Base-by-base conservation (phyloP, 208 protist genomes). In the Acanthamoeba culbertsoni region DNA sequence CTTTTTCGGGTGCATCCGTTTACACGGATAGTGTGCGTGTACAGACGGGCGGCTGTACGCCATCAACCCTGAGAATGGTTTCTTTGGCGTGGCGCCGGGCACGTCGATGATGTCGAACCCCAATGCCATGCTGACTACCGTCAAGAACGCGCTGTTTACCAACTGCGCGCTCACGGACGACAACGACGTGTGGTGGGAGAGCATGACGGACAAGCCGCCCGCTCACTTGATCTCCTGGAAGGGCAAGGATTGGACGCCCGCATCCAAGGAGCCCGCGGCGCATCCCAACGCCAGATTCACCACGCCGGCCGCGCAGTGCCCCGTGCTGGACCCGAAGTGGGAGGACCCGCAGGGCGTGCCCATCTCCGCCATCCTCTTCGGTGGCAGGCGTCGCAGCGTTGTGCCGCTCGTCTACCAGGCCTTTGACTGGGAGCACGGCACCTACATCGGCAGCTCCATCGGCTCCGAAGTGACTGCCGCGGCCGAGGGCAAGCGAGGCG, bases 11-110 rank as follows among this genome's bases (percentile, higher is more conserved):
- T 5, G 14, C 23, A 26, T 3, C 16, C 28, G 53, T 3, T 26
- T 3, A 26, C 12, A 8, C 59, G 28, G 28, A 26, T 68, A 6
- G 4, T 62, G 23, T 31, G 23, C 20, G 18, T 40, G 35, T 2
- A 3, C 77, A 14, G 93, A 97, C 16, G 96, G 95, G 45, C 48
- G 93, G 33, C 88, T 98, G 8, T 93, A 90, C 37, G 97, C 96
- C 20, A 97, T 98, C 82, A 98, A 98, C 77, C 97, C 97, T 45
- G 97, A 98, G 84, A 88, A 71, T 42, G 97, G 97, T 28, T 98
- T 98, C 96, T 98, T 98, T 95, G 97, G 97, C 86, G 97, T 98
- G 1, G 97, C 97, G 18, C 97, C 97, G 37, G 97, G 97, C 42
- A 98, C 97, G 0, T 95, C 93, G 1, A 31, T 65, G 10, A 33